Conservation (phyloP, 768 basidiomycete species). For the Hypholoma sublateritium region DNA sequence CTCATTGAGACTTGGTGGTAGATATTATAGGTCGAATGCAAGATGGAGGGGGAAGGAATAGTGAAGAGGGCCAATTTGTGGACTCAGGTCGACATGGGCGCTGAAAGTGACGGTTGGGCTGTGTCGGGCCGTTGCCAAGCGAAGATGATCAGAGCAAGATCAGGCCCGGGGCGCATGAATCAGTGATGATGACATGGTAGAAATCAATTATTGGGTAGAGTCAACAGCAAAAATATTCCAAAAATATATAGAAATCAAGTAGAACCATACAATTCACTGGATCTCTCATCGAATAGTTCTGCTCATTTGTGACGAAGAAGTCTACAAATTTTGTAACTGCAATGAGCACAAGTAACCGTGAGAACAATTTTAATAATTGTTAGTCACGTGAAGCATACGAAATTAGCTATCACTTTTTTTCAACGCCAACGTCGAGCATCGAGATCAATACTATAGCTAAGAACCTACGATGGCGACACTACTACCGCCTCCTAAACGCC, state of each 20-base stretch:
- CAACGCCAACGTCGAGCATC: not conserved
- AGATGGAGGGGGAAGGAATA: not conserved
- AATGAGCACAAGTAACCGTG: no score
- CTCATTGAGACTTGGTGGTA: not conserved
- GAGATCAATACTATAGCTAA: not conserved
- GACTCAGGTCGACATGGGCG: not conserved
- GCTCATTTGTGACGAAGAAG: no score
- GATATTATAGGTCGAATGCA: not conserved
- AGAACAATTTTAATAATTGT: no score
- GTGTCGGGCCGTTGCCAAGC: not conserved
- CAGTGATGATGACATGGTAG: not conserved
- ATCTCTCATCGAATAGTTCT: no score
- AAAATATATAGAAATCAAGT: no score
- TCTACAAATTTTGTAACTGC: no score
- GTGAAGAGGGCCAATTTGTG: not conserved
- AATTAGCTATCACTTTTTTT: slow-evolving; percentile 1
- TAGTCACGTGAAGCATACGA: not conserved
- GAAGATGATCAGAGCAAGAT: not conserved
- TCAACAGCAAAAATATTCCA: no score
- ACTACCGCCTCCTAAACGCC: slow-evolving; percentile 86
- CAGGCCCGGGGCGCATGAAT: not conserved
- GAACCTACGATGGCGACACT: slow-evolving; percentile 68
- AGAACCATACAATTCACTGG: no score
- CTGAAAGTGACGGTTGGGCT: not conserved
- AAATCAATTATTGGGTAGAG: not conserved